Conservation (phyloP, 345 rosid species). For the Chamaenerion angustifolium region DNA sequence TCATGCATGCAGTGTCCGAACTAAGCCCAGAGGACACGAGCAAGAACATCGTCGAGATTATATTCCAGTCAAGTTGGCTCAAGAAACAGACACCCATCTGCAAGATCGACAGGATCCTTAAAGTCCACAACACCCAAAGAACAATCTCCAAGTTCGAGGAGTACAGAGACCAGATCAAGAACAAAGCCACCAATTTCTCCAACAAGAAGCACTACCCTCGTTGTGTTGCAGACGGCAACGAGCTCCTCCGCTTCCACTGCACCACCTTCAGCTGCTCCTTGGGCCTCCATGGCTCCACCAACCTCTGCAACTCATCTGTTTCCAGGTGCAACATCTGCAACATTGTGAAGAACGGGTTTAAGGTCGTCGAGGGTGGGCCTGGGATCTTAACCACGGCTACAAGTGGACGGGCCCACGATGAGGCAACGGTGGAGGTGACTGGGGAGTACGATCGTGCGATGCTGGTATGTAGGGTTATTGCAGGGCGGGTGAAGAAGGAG, state of each 20-base stretch:
- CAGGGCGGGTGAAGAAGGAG: conserved; percentile 56
- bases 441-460: conserved; percentile 40
- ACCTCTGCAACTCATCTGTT: conserved; percentile 16
- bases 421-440: conserved; percentile 9
- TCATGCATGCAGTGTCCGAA: conserved; percentile 39
- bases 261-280: conserved; percentile 9
- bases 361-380: conserved; percentile 2
- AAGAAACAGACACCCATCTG: conserved; percentile 59
- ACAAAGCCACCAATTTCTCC: conserved; percentile 38
- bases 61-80: conserved; percentile 81
- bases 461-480: conserved; percentile 73
- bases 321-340: conserved; percentile 6
- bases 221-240: conserved; percentile 12
- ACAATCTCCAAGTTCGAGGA: conserved; percentile 65
- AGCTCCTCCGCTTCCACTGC: conserved; percentile 15
- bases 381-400: conserved; percentile 62
- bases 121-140: conserved; percentile 54
- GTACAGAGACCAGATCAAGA: conserved; percentile 60
- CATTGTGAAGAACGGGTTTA: conserved; percentile 12
- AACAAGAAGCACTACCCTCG: conserved; percentile 35
- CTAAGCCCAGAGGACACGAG: conserved; percentile 62
- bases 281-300: conserved; percentile 7
- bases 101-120: conserved; percentile 62
- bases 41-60: conserved; percentile 86
- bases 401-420: conserved; percentile 66